These are phyloP conservation scores for Gossypium longicalyx DNA, from an alignment of 345 rosid species.

Conservation along the genomic window DNA sequence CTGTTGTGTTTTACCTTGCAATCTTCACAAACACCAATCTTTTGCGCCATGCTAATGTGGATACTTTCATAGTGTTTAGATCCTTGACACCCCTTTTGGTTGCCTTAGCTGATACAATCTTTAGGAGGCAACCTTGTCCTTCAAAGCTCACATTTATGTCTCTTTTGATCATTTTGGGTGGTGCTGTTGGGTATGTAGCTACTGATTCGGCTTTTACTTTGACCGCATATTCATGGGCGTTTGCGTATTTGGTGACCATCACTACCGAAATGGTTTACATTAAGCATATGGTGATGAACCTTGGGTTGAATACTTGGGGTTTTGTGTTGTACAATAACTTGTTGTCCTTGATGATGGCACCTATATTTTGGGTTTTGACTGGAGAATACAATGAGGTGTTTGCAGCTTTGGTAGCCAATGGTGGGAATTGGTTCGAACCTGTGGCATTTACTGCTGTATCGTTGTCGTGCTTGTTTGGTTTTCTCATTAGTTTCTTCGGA, in stretches of 20 bases:
- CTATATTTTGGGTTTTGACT: slow-evolving; percentile 79
- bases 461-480: slow-evolving; percentile 83
- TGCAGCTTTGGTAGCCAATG: slow-evolving; percentile 45
- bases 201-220: slow-evolving; percentile 82
- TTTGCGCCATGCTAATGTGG: slow-evolving; percentile 94
- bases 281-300: slow-evolving; percentile 89
- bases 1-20: slow-evolving; percentile 82
- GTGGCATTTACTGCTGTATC: slow-evolving; percentile 65
- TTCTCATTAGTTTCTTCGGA: slow-evolving; percentile 89
- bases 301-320: slow-evolving; percentile 97
- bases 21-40: slow-evolving; percentile 96
- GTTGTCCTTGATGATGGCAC: slow-evolving; percentile 82
- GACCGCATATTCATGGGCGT: slow-evolving; percentile 90
- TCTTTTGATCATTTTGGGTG: slow-evolving; percentile 64
- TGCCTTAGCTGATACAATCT: slow-evolving; percentile 76
- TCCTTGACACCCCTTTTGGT: slow-evolving; percentile 92
- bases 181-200: slow-evolving; percentile 89
- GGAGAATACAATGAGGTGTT: slow-evolving; percentile 72
- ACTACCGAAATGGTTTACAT: slow-evolving; percentile 96
- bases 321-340: slow-evolving; percentile 83
- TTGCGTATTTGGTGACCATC: slow-evolving; percentile 80
- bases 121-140: slow-evolving; percentile 76
- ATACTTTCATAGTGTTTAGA: slow-evolving; percentile 88
- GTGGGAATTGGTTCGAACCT: slow-evolving; percentile 53
- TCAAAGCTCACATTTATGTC: slow-evolving; percentile 68